phyloP scores from a whole-genome alignment of 2,329 filamentous ascomycete species.

The Thelonectria rubi region DNA sequence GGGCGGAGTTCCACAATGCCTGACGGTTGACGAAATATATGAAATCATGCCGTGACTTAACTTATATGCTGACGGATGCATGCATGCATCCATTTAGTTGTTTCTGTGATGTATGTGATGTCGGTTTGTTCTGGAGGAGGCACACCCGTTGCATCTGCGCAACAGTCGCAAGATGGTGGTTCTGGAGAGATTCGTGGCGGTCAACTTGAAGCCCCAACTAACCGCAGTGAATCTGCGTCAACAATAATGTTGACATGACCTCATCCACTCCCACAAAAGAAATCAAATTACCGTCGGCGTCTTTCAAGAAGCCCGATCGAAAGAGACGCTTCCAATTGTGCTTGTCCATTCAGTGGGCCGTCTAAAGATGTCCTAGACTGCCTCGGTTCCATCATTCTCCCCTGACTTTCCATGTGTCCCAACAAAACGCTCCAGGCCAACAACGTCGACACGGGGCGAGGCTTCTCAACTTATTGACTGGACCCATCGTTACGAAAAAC shows the following conservation, averaged over 20 bases:
- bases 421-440: slow-evolving; percentile 41
- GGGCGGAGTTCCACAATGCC: slow-evolving; percentile 26
- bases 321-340: slow-evolving; percentile 23
- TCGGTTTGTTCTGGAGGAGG: neutral
- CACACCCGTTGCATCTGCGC: neutral
- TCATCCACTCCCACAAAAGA: neutral
- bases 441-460: slow-evolving; percentile 30
- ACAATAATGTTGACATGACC: slow-evolving; percentile 4
- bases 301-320: slow-evolving; percentile 1
- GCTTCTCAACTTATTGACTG: slow-evolving; percentile 23
- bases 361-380: slow-evolving; percentile 31
- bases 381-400: slow-evolving; percentile 34
- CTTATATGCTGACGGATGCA: slow-evolving; percentile 22
- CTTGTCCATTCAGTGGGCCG: slow-evolving; percentile 31
- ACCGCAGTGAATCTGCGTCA: slow-evolving; percentile 1
- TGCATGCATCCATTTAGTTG: neutral
- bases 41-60: slow-evolving; percentile 39
- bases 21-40: slow-evolving; percentile 41
- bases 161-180: neutral
- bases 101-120: neutral
- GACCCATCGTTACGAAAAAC: slow-evolving; percentile 5
- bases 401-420: slow-evolving; percentile 44
- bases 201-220: neutral
- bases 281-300: slow-evolving; percentile 14
- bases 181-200: neutral